Percentiles rank a stretch among this genome's conserved stretches.
These are phyloP conservation scores for Cicer yamashitae DNA, from an alignment of 306 rosid species.

Conservation along the genomic window DNA sequence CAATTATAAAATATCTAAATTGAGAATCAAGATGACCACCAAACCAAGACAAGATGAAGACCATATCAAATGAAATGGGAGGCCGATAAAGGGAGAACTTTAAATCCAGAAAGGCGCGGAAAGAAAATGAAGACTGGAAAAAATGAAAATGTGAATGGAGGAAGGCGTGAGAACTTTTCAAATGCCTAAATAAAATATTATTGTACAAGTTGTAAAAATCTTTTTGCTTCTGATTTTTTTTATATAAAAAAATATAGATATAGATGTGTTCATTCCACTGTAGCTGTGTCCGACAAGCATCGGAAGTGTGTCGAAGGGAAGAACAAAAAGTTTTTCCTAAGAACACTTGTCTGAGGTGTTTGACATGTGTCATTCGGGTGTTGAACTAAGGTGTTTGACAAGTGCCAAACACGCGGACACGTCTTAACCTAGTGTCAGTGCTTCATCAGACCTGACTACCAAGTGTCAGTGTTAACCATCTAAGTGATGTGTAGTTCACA, in stretches of 20 bases:
- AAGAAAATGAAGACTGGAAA: not conserved
- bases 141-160: not conserved
- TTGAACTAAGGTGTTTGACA: not conserved
- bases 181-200: not conserved
- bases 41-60: not conserved
- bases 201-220: not conserved
- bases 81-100: not conserved
- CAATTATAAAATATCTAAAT: not conserved
- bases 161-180: not conserved
- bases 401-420: not conserved
- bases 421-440: not conserved
- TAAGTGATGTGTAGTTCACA: conserved; percentile 3
- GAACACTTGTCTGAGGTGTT: not conserved
- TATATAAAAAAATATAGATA: not conserved
- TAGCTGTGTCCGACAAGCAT: not conserved
- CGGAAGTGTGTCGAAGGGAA: not conserved
- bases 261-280: not conserved
- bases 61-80: not conserved
- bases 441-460: not conserved
- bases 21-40: not conserved
- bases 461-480: conserved; percentile 26
- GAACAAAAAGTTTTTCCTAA: not conserved
- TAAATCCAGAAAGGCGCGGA: not conserved
- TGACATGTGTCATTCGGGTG: not conserved
- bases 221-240: not conserved